A percentile compares a stretch with the other conserved stretches of the same genome.
Conservation (phyloP, 169 alveolate genomes). For the Eimeria sp. region DNA sequence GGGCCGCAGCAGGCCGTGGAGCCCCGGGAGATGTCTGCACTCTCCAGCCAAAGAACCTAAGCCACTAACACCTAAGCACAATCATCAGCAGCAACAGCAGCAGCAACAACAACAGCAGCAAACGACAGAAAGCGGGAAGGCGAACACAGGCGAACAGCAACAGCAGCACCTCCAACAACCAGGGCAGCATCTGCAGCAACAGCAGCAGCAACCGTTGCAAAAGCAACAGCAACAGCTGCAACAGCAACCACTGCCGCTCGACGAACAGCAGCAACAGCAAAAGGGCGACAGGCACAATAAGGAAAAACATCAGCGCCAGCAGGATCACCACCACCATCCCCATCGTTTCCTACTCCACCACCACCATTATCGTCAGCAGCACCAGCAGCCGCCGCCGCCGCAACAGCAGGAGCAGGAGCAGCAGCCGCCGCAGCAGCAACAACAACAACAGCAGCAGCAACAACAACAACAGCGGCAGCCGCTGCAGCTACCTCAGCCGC, state of each 20-base stretch:
- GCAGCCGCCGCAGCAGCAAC: neutral
- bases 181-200: too few species aligned
- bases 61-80: neutral
- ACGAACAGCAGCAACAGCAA: neutral
- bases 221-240: neutral
- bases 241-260: neutral
- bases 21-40: conserved; percentile 83
- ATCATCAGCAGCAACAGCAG: too few species aligned
- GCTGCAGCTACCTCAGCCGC: neutral
- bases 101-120: too few species aligned
- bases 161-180: too few species aligned
- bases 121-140: neutral
- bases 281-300: neutral
- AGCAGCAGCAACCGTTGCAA: too few species aligned
- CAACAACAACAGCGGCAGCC: neutral
- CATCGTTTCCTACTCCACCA: too few species aligned
- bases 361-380: neutral
- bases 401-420: conserved; percentile 14
- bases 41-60: neutral
- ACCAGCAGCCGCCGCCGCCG: neutral
- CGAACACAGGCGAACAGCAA: neutral
- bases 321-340: neutral
- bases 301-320: conserved; percentile 50
- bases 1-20: conserved; percentile 85
- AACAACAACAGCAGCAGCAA: neutral